Base-by-base conservation (phyloP, 345 rosid species). In the Corchorus capsularis region DNA sequence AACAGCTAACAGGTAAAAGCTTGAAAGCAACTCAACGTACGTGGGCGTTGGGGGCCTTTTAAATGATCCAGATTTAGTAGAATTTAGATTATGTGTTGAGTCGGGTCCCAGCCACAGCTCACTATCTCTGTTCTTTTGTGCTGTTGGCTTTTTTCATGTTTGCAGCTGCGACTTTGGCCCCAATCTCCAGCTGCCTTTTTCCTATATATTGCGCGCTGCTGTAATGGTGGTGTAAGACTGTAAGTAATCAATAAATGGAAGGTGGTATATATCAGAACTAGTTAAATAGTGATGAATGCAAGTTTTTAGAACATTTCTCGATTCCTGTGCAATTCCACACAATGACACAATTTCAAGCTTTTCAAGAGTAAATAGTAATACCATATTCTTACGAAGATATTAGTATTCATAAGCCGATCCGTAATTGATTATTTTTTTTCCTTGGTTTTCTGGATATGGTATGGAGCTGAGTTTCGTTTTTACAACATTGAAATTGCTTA, bases 81-180 rank as follows among this genome's bases (percentile, higher is more conserved):
- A 22, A 60, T 60, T 60, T 12, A 4, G 3, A 32, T 12, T 12
- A 27, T 32, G 16, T 2, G 22, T 54, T 49, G 46, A 17, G 49
- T 20, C 60, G 32, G 73, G 73, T 35, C 73, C 61, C 73, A 70
- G 47, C 73, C 61, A 39, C 61, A 35, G 32, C 39, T 70, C 32
- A 52, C 47, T 17, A 45, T 8, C 10, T 53, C 61, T 53, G 61
- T 35, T 35, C 61, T 27, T 70, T 70, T 27, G 27, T 27, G 27
- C 45, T 52, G 32, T 69, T 52, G 60, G 73, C 60, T 9, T 32
- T 34, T 32, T 8, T 6, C 16, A 15, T 8, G 2, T 60, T 16
- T 52, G 32, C 16, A 52, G 73, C 41, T 22, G 56, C 43, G 57
- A 68, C 22, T 68, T 46, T 47, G 57, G 72, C 57, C 57, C 57